These are phyloP conservation scores for Achlya hypogyna DNA, from an alignment of 352 stramenopile genomes.

Conservation along the genomic window DNA sequence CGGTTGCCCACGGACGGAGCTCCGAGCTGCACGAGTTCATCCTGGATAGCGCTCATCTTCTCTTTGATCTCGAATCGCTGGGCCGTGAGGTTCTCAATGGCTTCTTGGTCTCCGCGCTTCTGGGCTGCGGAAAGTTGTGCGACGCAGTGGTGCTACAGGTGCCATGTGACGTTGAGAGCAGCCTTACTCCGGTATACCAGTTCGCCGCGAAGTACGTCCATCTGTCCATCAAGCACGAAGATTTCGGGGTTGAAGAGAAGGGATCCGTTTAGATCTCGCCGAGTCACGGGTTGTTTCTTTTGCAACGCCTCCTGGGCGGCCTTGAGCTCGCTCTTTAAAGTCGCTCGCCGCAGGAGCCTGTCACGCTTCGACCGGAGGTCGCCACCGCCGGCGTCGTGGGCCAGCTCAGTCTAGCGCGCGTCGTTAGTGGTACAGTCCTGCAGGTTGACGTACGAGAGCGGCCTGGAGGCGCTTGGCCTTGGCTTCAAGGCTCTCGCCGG, in stretches of 20 bases:
- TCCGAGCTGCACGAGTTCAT: not conserved
- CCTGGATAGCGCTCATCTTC: not conserved
- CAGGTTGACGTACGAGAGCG: not conserved
- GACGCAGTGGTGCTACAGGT: not conserved
- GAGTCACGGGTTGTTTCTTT: not conserved
- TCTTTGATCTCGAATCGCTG: conserved; percentile 3
- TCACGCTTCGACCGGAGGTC: not conserved
- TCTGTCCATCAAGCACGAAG: not conserved
- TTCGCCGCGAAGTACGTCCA: conserved; percentile 1
- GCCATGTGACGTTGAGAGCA: not conserved
- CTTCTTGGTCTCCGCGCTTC: not conserved
- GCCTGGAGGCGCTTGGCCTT: not conserved
- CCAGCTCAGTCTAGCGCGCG: not conserved
- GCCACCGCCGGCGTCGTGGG: not conserved
- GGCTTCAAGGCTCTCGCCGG: not conserved
- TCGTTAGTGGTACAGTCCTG: not conserved
- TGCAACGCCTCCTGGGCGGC: not conserved
- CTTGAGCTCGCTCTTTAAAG: not conserved
- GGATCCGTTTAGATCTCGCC: not conserved
- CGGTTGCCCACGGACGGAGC: conserved; percentile 1
- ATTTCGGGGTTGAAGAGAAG: not conserved
- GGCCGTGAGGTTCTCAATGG: not conserved
- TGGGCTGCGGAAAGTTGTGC: not conserved
- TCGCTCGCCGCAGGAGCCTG: not conserved
- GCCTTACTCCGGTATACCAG: not conserved